A percentile compares a stretch with the other conserved stretches of the same genome.
Evolutionary conservation across 2,329 filamentous ascomycete genomes (phyloP).

Genomic region (Botrytis fabae): DNA sequence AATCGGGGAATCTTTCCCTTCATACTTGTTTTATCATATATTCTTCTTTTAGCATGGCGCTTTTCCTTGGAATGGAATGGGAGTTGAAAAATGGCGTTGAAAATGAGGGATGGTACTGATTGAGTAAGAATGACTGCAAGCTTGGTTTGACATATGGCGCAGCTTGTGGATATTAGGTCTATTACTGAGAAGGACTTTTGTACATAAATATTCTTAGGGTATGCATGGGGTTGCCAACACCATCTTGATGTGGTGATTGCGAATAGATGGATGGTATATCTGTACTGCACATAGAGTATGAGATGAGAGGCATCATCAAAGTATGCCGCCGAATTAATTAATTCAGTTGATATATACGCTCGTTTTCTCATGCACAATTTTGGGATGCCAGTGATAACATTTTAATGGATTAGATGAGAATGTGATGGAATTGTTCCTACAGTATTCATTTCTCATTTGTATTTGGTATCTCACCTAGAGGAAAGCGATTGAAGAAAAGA

Average conservation of each 20-base stretch:
- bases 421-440: not conserved
- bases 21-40: not conserved
- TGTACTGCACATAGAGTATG: not conserved
- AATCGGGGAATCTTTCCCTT: not conserved
- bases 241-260: not conserved
- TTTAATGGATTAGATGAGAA: not conserved
- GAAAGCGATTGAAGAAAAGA: not conserved
- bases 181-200: not conserved
- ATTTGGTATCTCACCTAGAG: not conserved
- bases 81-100: slow-evolving; percentile 5
- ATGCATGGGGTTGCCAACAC: not conserved
- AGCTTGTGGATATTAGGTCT: not conserved
- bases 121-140: not conserved
- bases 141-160: not conserved
- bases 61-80: slow-evolving; percentile 11
- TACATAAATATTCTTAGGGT: not conserved
- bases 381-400: not conserved
- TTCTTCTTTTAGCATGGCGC: slow-evolving; percentile 21
- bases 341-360: not conserved
- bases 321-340: not conserved
- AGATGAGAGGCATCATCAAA: not conserved
- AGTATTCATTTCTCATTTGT: not conserved
- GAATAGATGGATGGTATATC: not conserved
- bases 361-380: not conserved
- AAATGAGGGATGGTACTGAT: not conserved